Percentiles rank a stretch among this genome's conserved stretches.
Evolutionary conservation across 2,329 filamentous ascomycete genomes (phyloP).

Genomic region (Stagonosporopsis tanaceti): DNA sequence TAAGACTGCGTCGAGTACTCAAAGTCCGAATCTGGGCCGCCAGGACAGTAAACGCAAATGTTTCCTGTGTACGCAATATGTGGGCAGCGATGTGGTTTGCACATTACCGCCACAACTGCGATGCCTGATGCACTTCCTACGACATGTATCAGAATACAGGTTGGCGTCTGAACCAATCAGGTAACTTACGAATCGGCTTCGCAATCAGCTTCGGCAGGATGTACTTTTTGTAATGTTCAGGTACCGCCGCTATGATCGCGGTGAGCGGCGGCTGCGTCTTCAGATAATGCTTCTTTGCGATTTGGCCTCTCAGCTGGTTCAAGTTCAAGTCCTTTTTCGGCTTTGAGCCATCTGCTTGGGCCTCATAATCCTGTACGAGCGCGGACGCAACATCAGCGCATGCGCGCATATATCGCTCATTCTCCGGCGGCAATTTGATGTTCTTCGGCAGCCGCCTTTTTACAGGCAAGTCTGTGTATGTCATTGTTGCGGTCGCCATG

Average conservation of each 20-base stretch:
- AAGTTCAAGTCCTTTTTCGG: conserved; percentile 89
- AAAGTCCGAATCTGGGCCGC: conserved; percentile 96
- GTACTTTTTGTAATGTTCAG: conserved; percentile 99
- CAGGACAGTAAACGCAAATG: conserved; percentile 98
- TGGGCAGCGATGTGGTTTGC: conserved; percentile 96
- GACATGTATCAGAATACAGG: conserved; percentile 10
- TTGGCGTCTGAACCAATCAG: neutral
- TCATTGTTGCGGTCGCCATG: conserved; percentile 68
- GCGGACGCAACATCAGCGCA: conserved; percentile 95
- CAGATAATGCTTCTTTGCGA: conserved; percentile 91
- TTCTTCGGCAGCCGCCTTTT: conserved; percentile 70
- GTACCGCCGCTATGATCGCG: conserved; percentile 96
- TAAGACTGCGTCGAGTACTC: conserved; percentile 99
- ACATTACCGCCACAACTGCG: conserved; percentile 98
- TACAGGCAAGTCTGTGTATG: conserved; percentile 59
- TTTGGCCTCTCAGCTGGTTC: conserved; percentile 83
- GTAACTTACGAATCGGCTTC: conserved; percentile 82
- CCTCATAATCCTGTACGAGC: conserved; percentile 92
- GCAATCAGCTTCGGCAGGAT: conserved; percentile 95
- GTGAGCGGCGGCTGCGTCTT: conserved; percentile 89
- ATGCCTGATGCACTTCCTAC: conserved; percentile 92
- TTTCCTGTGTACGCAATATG: conserved; percentile 99
- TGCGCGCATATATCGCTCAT: conserved; percentile 90
- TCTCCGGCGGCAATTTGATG: conserved; percentile 84
- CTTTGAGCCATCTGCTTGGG: conserved; percentile 74